A percentile compares a stretch with the other conserved stretches of the same genome.
phyloP scores from a whole-genome alignment of 345 rosid species.

The Hibiscus trionum region DNA sequence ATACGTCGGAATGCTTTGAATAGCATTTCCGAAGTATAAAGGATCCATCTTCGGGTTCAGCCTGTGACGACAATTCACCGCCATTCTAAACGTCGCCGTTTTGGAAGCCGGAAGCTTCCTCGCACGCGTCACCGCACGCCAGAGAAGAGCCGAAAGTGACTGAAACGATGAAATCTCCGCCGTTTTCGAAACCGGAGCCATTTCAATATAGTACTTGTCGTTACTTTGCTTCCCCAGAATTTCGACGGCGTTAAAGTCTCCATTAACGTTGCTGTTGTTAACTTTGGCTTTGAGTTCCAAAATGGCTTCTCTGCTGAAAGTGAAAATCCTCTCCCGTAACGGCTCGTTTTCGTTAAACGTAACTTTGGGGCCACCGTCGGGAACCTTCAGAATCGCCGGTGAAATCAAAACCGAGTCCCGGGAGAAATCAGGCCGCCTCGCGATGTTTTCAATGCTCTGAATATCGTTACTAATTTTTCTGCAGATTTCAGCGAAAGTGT shows the following conservation, averaged over 20 bases:
- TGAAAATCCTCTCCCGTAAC: constrained; percentile 68
- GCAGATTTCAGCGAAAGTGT: constrained; percentile 66
- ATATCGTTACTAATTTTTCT: constrained; percentile 28
- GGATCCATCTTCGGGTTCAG: constrained; percentile 62
- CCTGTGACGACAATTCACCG: constrained; percentile 76
- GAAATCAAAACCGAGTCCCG: constrained; percentile 62
- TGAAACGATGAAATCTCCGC: constrained; percentile 88
- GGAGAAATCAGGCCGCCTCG: constrained; percentile 56
- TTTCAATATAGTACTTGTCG: constrained; percentile 32
- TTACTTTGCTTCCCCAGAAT: constrained; percentile 61
- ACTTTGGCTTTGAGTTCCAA: constrained; percentile 52
- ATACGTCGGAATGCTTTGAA: constrained; percentile 75
- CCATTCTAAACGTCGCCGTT: constrained; percentile 86
- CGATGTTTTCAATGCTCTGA: constrained; percentile 18
- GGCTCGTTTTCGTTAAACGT: constrained; percentile 63
- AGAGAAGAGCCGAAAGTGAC: constrained; percentile 62
- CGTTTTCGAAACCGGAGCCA: constrained; percentile 17
- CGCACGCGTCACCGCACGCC: constrained; percentile 83
- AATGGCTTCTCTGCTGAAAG: constrained; percentile 69
- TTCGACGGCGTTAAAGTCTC: constrained; percentile 37
- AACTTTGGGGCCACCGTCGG: constrained; percentile 67
- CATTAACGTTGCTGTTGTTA: constrained; percentile 27
- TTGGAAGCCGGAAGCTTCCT: constrained; percentile 53
- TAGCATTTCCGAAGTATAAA: constrained; percentile 86
- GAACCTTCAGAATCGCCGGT: constrained; percentile 54